These are phyloP conservation scores for Pythium dissimile DNA, from an alignment of 352 stramenopile genomes.

Conservation along the genomic window DNA sequence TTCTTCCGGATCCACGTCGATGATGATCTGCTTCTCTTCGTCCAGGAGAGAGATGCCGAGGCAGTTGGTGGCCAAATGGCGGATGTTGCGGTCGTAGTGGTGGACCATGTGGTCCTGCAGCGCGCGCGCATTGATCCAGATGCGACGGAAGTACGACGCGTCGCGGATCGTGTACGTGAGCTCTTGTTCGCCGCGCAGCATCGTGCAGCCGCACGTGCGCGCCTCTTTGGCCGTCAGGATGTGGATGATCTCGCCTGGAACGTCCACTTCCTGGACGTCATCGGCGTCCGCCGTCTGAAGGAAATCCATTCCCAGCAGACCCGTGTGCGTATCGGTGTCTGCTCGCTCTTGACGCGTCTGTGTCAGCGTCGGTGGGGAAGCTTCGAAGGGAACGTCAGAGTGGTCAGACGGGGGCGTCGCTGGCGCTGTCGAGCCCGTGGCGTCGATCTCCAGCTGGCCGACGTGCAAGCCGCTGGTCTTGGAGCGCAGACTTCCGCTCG, in stretches of 20 bases:
- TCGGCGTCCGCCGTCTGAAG: slow-evolving; percentile 34
- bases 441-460: slow-evolving; percentile 12
- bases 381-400: too few species aligned
- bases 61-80: slow-evolving; percentile 49
- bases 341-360: not conserved
- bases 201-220: slow-evolving; percentile 57
- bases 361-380: not conserved
- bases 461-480: slow-evolving; percentile 1
- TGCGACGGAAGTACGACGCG: slow-evolving; percentile 63
- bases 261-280: slow-evolving; percentile 53
- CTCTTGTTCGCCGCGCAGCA: slow-evolving; percentile 62
- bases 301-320: slow-evolving; percentile 30
- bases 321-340: slow-evolving; percentile 5
- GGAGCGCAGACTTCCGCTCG: not conserved
- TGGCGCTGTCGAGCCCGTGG: slow-evolving; percentile 1
- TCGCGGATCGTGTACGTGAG: slow-evolving; percentile 70
- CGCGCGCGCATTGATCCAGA: slow-evolving; percentile 56
- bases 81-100: slow-evolving; percentile 77
- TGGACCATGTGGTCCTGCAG: slow-evolving; percentile 79
- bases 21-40: slow-evolving; percentile 10
- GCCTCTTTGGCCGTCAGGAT: slow-evolving; percentile 54
- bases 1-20: slow-evolving; percentile 15
- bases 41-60: slow-evolving; percentile 29
- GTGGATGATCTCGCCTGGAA: slow-evolving; percentile 69
- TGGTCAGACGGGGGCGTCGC: not conserved